Base-by-base conservation (phyloP, 2,329 filamentous ascomycete species). In the Talaromyces albobiverticillius region DNA sequence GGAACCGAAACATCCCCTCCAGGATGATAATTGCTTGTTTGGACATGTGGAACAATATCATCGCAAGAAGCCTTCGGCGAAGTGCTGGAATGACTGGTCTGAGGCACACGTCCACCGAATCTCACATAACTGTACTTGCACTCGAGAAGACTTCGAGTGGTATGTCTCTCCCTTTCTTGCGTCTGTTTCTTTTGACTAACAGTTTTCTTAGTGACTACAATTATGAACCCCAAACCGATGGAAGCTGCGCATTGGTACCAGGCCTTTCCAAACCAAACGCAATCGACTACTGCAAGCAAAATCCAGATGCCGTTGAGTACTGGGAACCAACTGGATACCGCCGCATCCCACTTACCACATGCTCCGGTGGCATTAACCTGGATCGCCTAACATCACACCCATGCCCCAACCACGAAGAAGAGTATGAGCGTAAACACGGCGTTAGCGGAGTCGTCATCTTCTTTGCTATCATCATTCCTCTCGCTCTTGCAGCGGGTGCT, bases 71-170 rank as follows among this genome's bases (percentile, higher is more conserved):
- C 73, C 79, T n/a, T 84, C 86, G 14, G 79, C 80, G 18, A 75
- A 87, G 46, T 99, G 94, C 76, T 96, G 86, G 78, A 96, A 96
- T 64, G 85, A 87, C 49, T 81, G 82, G 68, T 82, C 81, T 58
- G 82, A 95, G 59, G 79, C 85, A 60, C 83, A 85, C 59, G 77
- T 93, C 23, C 87, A 92, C 71, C 81, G 82, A 60, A 85, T 89
- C 60, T 76, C 76, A 16, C 75, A 81, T 59, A 90, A 95, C 69
- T 99, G 94, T 77, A 79, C 82, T 56, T 99, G 94, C 74, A 88
- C 84, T 8, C 81, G 90, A 50, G 81, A 84, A 55, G 94, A 99
- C 73, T 99, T 87, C 68, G 94, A 99, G 80, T 99, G 94, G 89
- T 92, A 75, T 76, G 85, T 74, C 31, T 23, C 13, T 45, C 48